Conservation (phyloP, 2,329 filamentous ascomycete genomes). For the Pseudogymnoascus sp. region DNA sequence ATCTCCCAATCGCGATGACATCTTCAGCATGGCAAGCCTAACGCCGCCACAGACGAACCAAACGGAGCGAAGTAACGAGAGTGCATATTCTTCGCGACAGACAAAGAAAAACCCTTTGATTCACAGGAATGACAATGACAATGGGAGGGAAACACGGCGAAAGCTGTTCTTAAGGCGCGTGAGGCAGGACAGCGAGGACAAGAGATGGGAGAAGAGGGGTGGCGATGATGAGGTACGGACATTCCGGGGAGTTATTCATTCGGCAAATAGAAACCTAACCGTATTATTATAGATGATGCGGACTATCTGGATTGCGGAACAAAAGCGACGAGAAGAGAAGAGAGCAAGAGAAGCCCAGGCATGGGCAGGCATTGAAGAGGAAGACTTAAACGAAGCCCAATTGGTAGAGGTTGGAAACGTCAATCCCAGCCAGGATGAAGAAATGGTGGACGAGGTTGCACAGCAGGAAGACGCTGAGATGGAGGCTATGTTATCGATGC, state of each 20-base stretch:
- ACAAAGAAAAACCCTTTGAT: constrained; percentile 54
- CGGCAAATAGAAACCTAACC: not conserved
- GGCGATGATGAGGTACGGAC: constrained; percentile 50
- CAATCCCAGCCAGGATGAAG: constrained; percentile 19
- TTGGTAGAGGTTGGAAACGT: not conserved
- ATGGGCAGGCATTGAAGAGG: constrained; percentile 19
- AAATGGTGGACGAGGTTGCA: constrained; percentile 44
- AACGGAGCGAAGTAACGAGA: not conserved
- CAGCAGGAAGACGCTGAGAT: constrained; percentile 48
- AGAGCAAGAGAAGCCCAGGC: constrained; percentile 24
- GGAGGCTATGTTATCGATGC: constrained; percentile 45
- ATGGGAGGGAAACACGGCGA: constrained; percentile 54
- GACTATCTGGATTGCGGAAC: constrained; percentile 32
- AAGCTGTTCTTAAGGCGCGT: constrained; percentile 63
- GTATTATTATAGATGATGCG: constrained; percentile 28
- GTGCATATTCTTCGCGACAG: not conserved
- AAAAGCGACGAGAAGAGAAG: constrained; percentile 27
- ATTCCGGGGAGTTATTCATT: not conserved
- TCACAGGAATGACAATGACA: constrained; percentile 45
- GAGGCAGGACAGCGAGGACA: constrained; percentile 51
- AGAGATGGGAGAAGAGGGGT: constrained; percentile 50
- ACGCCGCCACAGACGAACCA: not conserved
- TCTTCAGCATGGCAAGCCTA: constrained; percentile 2
- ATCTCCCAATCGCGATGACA: constrained; percentile 31
- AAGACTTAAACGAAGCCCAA: constrained; percentile 16